Base-by-base conservation (phyloP, 257 asterid genomes). In the Ballota nigra region DNA sequence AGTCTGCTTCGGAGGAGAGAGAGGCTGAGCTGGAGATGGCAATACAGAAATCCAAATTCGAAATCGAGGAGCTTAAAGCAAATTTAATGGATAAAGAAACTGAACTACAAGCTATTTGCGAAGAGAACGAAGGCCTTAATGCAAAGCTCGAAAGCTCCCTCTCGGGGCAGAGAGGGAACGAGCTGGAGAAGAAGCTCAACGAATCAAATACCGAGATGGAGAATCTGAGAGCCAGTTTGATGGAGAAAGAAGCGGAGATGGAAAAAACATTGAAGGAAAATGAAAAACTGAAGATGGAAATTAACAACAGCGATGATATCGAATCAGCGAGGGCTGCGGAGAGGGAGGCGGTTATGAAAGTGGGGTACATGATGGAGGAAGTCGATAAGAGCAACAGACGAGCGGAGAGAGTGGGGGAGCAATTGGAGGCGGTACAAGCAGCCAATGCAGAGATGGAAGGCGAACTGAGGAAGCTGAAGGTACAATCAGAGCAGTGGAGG, bases 401-500 rank as follows among this genome's bases (percentile, higher is more conserved):
- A 66, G 87, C 79, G 0, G 83, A 71, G 4, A 49, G 89, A 33
- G 85, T 81, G 69, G 69, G 82, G 0, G 98, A 92, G 85, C 92
- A 88, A 52, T 28, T 94, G 51, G 98, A 92, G 73, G 85, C 89
- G 5, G 88, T 86, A 4, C 93, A 89, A 75, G 81, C 84, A 22
- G 81, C 86, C 4, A 92, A 88, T 36, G 79, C 85, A 2, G 99
- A 90, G 77, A 84, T 92, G 92, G 99, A 92, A 77, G 83, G 82
- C 0, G 98, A 89, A 75, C 34, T 92, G 19, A 86, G 96, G 82
- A 83, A 81, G 91, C 78, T 92, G 22, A 89, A 85, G 60, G 95
- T 95, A 79, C 99, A 95, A 78, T 85, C 95, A 0, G 92, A 91
- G n/a, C 99, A 95, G 79, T 95, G 99, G 99, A 85, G 98, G 79